Base-by-base conservation (phyloP, 768 basidiomycete species). In the Pleurotus eryngii region DNA sequence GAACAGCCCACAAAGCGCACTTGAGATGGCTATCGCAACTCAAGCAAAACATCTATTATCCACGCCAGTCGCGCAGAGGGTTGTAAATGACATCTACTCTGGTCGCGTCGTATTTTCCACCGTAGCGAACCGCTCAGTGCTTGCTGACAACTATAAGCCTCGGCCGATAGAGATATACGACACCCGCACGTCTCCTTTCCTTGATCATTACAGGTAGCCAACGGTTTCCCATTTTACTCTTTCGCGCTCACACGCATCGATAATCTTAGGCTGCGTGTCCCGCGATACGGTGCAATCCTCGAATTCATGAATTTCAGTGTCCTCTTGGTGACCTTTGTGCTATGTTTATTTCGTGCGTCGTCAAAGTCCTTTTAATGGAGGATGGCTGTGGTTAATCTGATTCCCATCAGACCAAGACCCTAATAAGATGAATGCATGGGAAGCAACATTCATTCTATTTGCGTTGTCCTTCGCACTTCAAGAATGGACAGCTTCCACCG, bases 1-100 rank as follows among this genome's bases (percentile, higher is more conserved):
- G 57, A 81, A 86, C 55, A 85, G 85, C 59, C 81, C 86, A 14
- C 83, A 90, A 67, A 94, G 87, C 66, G 91, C 92, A 1, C 79
- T 97, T 3, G 95, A 96, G 90, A 87, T 97, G 81, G 93, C 94
- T 2, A 92, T 98, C 63, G 83, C 88, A 6, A 94, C 92, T 0
- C 76, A 85, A 53, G 82, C 93, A 3, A 98, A 96, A 68, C 76
- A 81, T 26, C 96, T 98, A 65, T 75, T 97, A 9, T 81, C 92
- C 1, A 84, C 88, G 0, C 85, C 92, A 0, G 79, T 97, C 20
- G 85, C 92, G 3, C 95, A 98, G 68, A 85, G 85, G 55, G 87
- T 97, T 24, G 83, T 98, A 37, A 86, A 87, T 62, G 89, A 94
- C 54, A 91, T 99, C 49, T 90, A 95, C 70, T 76, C 82, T 3